Evolutionary conservation across 192 early-diverging fungal species (phyloP), one percentile per base, ranked within the genome.

Genomic region (Linnemannia zychae): DNA sequence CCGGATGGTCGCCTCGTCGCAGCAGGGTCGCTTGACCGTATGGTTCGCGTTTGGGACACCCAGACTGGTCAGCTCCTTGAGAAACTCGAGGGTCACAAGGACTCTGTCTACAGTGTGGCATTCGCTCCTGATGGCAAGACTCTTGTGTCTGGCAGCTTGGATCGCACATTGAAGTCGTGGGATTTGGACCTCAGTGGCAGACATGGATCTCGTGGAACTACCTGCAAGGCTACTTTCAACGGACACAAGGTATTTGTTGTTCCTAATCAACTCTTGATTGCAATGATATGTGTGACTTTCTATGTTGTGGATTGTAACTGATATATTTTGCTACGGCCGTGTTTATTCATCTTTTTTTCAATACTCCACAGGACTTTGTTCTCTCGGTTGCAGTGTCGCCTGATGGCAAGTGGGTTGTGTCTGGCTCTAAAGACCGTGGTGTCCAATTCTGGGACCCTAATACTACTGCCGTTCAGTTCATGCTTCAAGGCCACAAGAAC

Each of bases 401-500:
- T 0, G 93, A 94, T 82, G 95, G 92, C 72, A 93, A 95, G 87
- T 99, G 96, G 96, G 93, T 98, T 36, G 95, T 98, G 9, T 95
- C 95, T 77, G 96, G 96, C 63, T 95, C 94, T 83, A 98, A 99
- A 83, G 97, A 98, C 86, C 93, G 97, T 68, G 92, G 91, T 11
- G 97, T 99, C 48, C 96, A 96, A 74, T 97, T 99, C 82, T 98
- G 97, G 98, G 96, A 98, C 87, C 94, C 95, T 46, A 90, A 90
- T 72, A 93, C 92, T 2, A 92, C 88, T 24, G 89, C 92, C 74
- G 93, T 91, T 33, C 93, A 95, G 86, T 95, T 95, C 80, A 95
- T 95, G 94, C 87, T 99, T 57, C 95, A 95, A 69, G 99, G 99
- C 18, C 98, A 99, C 87, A 98, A 98, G 88, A 99, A 99, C 89